Base-by-base conservation (phyloP, 345 rosid species). In the Hirschfeldia incana region DNA sequence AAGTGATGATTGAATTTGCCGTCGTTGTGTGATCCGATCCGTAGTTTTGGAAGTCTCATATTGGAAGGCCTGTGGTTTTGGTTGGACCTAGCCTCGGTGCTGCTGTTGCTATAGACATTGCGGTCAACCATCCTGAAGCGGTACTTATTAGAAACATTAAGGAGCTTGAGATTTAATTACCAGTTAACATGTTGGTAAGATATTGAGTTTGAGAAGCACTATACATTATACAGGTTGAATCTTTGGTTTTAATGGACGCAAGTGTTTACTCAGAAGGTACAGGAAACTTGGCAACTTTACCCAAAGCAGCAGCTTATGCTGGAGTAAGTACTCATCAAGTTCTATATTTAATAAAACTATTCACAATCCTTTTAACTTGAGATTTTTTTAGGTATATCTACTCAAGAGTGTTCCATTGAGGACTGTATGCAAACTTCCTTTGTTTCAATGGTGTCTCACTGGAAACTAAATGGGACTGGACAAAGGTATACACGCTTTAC, bases 51-150 rank as follows among this genome's bases (percentile, higher is more conserved):
- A 90, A 85, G 83, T 81, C 91, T 57, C 79, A 95, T 85, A 95
- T 92, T 69, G 82, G 80, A 80, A 87, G 84, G 86, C 98, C 97
- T 4, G 85, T 93, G 82, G 89, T 85, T 65, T 83, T 95, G 86
- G 93, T 93, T 69, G 97, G 98, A 51, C 94, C 99, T 8, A 92
- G 98, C 85, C 97, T 95, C 59, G 98, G 99, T 69, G 98, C 99
- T 80, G 97, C 98, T 72, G 87, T 90, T 15, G 99, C 94, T 51
- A 82, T 90, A 44, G 99, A 95, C 72, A 92, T 95, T 86, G 87
- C 93, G 0, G 83, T 86, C 53, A 85, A 85, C 71, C 86, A 95
- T 83, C 98, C 99, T 1, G 98, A 95, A 80, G 89, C 89, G 85
- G 97, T 95, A 82, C 86, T 85, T 67, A 37, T 65, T 33, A 2